Conservation (phyloP, 2,329 filamentous ascomycete species). For the Xylaria arbuscula region DNA sequence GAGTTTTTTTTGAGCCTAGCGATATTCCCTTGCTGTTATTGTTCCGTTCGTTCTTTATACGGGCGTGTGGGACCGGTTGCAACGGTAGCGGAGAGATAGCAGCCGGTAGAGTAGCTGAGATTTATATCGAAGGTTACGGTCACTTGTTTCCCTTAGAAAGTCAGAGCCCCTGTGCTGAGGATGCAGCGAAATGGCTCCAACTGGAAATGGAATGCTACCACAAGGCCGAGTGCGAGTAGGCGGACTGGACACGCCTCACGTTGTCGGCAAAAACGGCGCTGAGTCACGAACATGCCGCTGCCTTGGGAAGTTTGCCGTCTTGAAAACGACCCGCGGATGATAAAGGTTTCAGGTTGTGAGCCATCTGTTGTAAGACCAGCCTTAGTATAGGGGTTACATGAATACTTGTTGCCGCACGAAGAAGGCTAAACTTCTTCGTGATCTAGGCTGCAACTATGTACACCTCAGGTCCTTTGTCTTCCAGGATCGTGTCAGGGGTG, state of each 20-base stretch:
- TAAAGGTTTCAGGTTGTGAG: too few relatives aligned
- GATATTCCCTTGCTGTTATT: conserved; percentile 1
- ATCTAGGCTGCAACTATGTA: too few relatives aligned
- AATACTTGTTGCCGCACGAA: too few relatives aligned
- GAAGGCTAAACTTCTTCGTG: too few relatives aligned
- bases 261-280: conserved; percentile 20
- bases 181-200: conserved; percentile 22
- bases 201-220: conserved; percentile 11
- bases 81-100: conserved; percentile 24
- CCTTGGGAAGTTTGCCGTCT: too few relatives aligned
- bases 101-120: conserved; percentile 24
- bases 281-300: background rate
- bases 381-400: too few relatives aligned
- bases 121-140: conserved; percentile 18
- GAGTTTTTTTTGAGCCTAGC: conserved; percentile 21
- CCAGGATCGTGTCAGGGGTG: too few relatives aligned
- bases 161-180: conserved; percentile 10
- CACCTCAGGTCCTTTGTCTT: too few relatives aligned
- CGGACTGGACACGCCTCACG: conserved; percentile 10
- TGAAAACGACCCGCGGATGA: too few relatives aligned
- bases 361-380: too few relatives aligned
- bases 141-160: conserved; percentile 24
- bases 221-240: conserved; percentile 17
- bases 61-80: conserved; percentile 19
- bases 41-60: background rate